Evolutionary conservation across 805 yeast species (phyloP).

Genomic region (Priceomyces melissophilus): DNA sequence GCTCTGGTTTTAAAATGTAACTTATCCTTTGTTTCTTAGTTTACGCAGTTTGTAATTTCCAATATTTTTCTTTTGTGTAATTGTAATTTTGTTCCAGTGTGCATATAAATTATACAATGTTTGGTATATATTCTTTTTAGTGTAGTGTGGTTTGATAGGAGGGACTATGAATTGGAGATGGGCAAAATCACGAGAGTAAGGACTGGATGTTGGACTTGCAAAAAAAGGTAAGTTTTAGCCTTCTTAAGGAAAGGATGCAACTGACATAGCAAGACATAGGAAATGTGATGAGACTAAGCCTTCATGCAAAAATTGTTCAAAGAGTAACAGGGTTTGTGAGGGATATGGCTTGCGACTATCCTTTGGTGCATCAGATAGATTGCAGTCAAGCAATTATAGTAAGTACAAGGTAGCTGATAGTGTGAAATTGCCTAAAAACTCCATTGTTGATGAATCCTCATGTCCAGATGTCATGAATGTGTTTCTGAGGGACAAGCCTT

Average conservation of each 20-base stretch:
- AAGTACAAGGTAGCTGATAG: background rate
- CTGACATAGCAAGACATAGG: slow-evolving; percentile 36
- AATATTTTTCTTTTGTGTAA: background rate
- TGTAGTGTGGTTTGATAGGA: too few relatives aligned
- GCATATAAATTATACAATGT: too few relatives aligned
- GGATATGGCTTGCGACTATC: slow-evolving; percentile 48
- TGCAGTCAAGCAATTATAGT: slow-evolving; percentile 1
- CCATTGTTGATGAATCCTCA: slow-evolving; percentile 1
- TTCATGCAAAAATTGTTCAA: slow-evolving; percentile 44
- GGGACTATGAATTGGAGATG: slow-evolving; percentile 13
- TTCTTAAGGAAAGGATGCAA: background rate
- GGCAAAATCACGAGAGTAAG: slow-evolving; percentile 48
- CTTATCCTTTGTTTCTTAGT: too few relatives aligned
- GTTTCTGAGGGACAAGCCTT: too few relatives aligned
- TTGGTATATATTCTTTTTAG: too few relatives aligned
- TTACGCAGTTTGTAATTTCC: too few relatives aligned
- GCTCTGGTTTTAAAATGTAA: too few relatives aligned
- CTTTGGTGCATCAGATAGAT: slow-evolving; percentile 47
- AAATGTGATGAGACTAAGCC: slow-evolving; percentile 60
- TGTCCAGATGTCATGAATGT: background rate
- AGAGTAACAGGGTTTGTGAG: slow-evolving; percentile 43
- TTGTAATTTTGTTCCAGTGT: background rate
- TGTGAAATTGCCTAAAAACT: background rate
- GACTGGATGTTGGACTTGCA: slow-evolving; percentile 60
- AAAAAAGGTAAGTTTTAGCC: slow-evolving; percentile 35